A percentile compares a stretch with the other conserved stretches of the same genome.
Conservation (phyloP, 2,329 filamentous ascomycete genomes). For the Bertia moriformis region DNA sequence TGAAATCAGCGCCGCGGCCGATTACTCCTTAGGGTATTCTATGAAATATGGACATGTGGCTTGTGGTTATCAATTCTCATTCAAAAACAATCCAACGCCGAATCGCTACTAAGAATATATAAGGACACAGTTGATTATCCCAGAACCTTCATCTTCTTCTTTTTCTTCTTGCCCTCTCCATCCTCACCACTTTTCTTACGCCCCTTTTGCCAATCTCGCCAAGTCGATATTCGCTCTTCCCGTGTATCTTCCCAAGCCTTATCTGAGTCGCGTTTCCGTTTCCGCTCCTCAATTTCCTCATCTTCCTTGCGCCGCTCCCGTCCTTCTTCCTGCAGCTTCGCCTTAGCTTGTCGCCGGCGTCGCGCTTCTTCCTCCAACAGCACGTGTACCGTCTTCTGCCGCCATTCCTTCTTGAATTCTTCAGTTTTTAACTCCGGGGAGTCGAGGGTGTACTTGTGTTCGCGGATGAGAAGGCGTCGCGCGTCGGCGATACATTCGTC, state of each 20-base stretch:
- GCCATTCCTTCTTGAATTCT: constrained; percentile 53
- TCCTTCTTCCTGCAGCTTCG: constrained; percentile 61
- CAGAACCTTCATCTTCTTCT: constrained; percentile 35
- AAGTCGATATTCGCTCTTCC: constrained; percentile 56
- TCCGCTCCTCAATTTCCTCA: constrained; percentile 45
- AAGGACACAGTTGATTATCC: too few relatives aligned
- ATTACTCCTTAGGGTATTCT: too few relatives aligned
- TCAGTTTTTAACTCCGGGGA: constrained; percentile 50
- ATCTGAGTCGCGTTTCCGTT: constrained; percentile 52
- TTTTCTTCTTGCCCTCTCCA: constrained; percentile 18
- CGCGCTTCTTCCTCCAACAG: constrained; percentile 57
- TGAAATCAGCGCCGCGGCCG: too few relatives aligned
- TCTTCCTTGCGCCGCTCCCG: constrained; percentile 55
- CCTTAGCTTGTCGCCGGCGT: constrained; percentile 50
- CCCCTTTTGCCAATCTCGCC: constrained; percentile 56
- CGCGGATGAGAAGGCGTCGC: constrained; percentile 56
- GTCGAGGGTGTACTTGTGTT: constrained; percentile 55
- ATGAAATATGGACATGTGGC: too few relatives aligned
- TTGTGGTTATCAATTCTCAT: too few relatives aligned
- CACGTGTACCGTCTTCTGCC: constrained; percentile 55
- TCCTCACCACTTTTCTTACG: constrained; percentile 22
- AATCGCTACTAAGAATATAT: too few relatives aligned
- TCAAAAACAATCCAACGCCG: too few relatives aligned
- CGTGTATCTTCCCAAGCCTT: constrained; percentile 58
- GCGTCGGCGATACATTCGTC: constrained; percentile 63